Base-by-base conservation (phyloP, 192 early-diverging fungal genomes). In the Coemansia sp. region DNA sequence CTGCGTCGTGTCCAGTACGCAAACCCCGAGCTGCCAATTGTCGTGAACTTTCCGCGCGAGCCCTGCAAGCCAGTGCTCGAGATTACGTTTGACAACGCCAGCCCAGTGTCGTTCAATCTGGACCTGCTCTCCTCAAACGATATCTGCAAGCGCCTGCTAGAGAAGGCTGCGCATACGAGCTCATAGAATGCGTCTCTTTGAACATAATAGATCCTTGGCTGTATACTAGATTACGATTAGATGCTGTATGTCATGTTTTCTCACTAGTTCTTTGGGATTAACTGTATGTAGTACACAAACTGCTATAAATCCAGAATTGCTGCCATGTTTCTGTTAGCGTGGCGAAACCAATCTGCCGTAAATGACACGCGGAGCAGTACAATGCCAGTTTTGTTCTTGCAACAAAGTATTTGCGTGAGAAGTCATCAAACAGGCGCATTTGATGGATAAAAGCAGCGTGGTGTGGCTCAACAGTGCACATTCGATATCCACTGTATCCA, bases 1-100 rank as follows among this genome's bases (percentile, higher is more conserved):
- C 52, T 81, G 62, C 78, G 72, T 55, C 72, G 66, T 50, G 49
- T 81, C 40, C 78, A 81, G 70, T 81, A 63, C 25, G 78, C 73
- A n/a, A 81, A 81, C 53, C 78, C 78, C 3, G 38, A 12, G 8
- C 67, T 81, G 60, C 65, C 63, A 12, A 81, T 81, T 36, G 56
- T 52, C 9, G 78, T 81, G 24, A 71, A 71, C 60, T 75, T 56
- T 53, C 78, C 68, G 42, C 68, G 73, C 38, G 73, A 81, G 67
- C 68, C 70, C 11, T 81, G 78, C 56, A 10, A n/a, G 53, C 72
- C 78, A 4, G 71, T 62, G 51, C 72, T 81, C 10, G 78, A 81
- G 56, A 71, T 81, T 60, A 64, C 62, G 36, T 74, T 81, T 36
- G 18, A 66, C 26, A 47, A 70, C 46, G 58, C 68, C 10, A 37